These are phyloP conservation scores for Cladophialophora psammophila DNA, from an alignment of 2,329 filamentous ascomycete genomes.

Conservation along the genomic window DNA sequence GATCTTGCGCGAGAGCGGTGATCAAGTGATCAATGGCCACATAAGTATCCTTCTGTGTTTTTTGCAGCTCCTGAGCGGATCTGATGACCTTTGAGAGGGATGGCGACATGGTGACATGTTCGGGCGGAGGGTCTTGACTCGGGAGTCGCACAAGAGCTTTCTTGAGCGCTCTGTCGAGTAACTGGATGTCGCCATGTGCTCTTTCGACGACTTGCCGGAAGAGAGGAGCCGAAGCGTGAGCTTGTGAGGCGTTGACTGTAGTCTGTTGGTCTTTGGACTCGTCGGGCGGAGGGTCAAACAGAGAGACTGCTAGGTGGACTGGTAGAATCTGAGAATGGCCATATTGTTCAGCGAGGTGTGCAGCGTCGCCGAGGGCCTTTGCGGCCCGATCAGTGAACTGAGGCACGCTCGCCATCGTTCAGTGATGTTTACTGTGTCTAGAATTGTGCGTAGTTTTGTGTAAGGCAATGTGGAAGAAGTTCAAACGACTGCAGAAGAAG, in stretches of 20 bases:
- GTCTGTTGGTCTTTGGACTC: slow-evolving; percentile 81
- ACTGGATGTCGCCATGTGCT: slow-evolving; percentile 89
- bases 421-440: slow-evolving; percentile 13
- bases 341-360: slow-evolving; percentile 86
- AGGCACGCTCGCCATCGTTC: slow-evolving; percentile 50
- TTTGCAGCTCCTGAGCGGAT: slow-evolving; percentile 86
- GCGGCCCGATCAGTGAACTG: slow-evolving; percentile 92
- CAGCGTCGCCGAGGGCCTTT: slow-evolving; percentile 87
- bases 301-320: slow-evolving; percentile 77
- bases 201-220: slow-evolving; percentile 94
- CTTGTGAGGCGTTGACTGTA: slow-evolving; percentile 69
- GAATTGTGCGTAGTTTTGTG: slow-evolving; percentile 18
- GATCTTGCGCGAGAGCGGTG: slow-evolving; percentile 80
- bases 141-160: slow-evolving; percentile 89
- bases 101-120: slow-evolving; percentile 82
- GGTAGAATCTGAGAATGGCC: slow-evolving; percentile 89
- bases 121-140: slow-evolving; percentile 92
- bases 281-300: slow-evolving; percentile 56
- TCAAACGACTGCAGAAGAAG: neutral
- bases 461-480: slow-evolving; percentile 6
- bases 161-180: slow-evolving; percentile 88
- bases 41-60: slow-evolving; percentile 96
- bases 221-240: slow-evolving; percentile 71
- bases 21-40: slow-evolving; percentile 97
- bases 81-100: slow-evolving; percentile 82